Base-by-base conservation (phyloP, 805 yeast genomes). In the Ogataea chonburiensis region DNA sequence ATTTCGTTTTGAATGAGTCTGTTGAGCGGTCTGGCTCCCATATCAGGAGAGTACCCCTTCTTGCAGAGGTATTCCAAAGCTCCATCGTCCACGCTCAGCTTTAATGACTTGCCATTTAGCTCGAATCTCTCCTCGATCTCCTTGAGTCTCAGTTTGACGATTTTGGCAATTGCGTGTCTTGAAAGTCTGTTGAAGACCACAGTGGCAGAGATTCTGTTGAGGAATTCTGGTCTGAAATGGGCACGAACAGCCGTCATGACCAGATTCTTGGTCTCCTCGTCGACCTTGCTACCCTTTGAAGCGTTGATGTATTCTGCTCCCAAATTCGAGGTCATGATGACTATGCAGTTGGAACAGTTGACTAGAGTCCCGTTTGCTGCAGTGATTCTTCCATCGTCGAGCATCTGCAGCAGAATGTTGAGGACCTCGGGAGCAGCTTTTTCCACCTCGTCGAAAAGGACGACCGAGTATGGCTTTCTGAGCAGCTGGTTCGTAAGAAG, bases 341-440 rank as follows among this genome's bases (percentile, higher is more conserved):
- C 75, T 49, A 93, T 87, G 32, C 88, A 75, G 63, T 93, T 93
- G 32, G 96, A 82, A 49, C 96, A 91, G 66, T 89, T 89, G 52
- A 93, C 82, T 24, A 87, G 79, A 54, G 91, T 89, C 57, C 98
- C 98, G 56, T 85, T 87, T 36, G 95, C 86, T 12, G 96, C 84
- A 11, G 97, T 87, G 45, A 93, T 80, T 64, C 96, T 80, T 58
- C 98, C 98, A 64, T 93, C 98, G 56, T 93, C 98, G 43, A 93
- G 70, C 67, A 93, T 77, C 64, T 93, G 98, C 50, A 93, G 71
- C 54, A 93, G 70, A 14, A 93, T 83, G 7, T 96, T 93, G 57
- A 91, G 70, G 2, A 93, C 98, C 60, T 91, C 98, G 1, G 98
- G 98, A 5, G 96, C 96, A 12, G 98, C 98, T 65, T 93, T 93